Percentiles rank a stretch among this genome's conserved stretches.
Evolutionary conservation across 768 basidiomycete species (phyloP).

Genomic region (Phylloporus sp.): DNA sequence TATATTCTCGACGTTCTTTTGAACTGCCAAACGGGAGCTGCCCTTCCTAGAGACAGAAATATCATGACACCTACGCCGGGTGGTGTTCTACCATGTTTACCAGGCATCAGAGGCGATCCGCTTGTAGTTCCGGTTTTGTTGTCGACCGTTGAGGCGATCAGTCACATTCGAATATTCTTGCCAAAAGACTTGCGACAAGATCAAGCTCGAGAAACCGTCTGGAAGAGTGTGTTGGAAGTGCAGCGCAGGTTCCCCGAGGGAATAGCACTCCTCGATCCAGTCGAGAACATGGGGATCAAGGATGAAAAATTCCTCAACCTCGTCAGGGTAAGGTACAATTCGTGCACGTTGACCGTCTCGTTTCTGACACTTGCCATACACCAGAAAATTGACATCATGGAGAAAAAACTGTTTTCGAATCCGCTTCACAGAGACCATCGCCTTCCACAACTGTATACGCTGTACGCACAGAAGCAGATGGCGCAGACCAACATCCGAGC

Average conservation of each 20-base stretch:
- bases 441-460: slow-evolving; percentile 75
- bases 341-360: neutral
- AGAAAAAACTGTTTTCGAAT: slow-evolving; percentile 77
- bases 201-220: slow-evolving; percentile 72
- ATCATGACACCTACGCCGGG: slow-evolving; percentile 55
- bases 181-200: slow-evolving; percentile 86
- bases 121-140: slow-evolving; percentile 87
- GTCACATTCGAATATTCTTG: slow-evolving; percentile 80
- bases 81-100: slow-evolving; percentile 71
- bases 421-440: slow-evolving; percentile 75
- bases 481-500: slow-evolving; percentile 65
- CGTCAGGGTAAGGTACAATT: slow-evolving; percentile 56
- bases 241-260: slow-evolving; percentile 87
- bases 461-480: slow-evolving; percentile 74
- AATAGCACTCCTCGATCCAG: slow-evolving; percentile 81
- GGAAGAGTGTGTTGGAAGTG: slow-evolving; percentile 92
- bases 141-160: slow-evolving; percentile 81
- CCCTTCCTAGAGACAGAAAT: slow-evolving; percentile 56
- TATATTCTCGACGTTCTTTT: slow-evolving; percentile 93
- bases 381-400: slow-evolving; percentile 90
- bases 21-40: slow-evolving; percentile 64
- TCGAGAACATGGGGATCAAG: slow-evolving; percentile 93
- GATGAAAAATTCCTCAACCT: slow-evolving; percentile 90
- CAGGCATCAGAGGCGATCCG: slow-evolving; percentile 71
- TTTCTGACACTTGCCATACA: neutral